Evolutionary conservation across 345 rosid species (phyloP), one percentile per base, ranked within the genome.

Genomic region (Theobroma cacao): DNA sequence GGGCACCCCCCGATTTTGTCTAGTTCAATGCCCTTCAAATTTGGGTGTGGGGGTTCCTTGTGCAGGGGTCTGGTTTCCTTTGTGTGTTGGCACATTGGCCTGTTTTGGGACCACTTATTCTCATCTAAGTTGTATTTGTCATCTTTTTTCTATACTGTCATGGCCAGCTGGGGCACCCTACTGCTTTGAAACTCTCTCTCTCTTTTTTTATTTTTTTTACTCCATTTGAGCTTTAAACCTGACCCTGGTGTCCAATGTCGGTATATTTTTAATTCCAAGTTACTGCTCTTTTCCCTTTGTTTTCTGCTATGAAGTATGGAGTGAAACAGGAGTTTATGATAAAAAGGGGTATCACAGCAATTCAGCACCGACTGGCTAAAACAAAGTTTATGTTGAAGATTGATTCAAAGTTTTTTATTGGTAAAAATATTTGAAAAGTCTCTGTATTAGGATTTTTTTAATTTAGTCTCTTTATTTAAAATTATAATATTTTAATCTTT

Each of bases 61-160:
- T 79, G 34, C 72, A 77, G 72, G 31, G 22, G 0, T 48, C 53
- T 52, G n/a, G 59, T 52, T 56, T 72, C 59, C 74, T 22, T 18
- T 33, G 2, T 24, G 52, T 60, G 61, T 28, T 80, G 43, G 75
- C 61, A 33, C 15, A 20, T 33, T 63, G 81, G 62, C 24, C 18
- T 77, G 53, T 70, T 79, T n/a, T 52, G 76, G 83, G 79, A 74
- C 79, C 83, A 75, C 59, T 17, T 11, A 11, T 30, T 48, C 38
- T 52, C 31, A 7, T 38, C 76, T 47, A 67, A 40, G 45, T 75
- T 66, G 76, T 68, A 68, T 40, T 56, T 70, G 76, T 85, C 82
- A 68, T 75, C n/a, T 74, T 74, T 74, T 72, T 53, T 62, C 45
- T 4, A 20, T 20, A 52, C 24, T 20, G n/a, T n/a, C 9, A 22